These are phyloP conservation scores for Alternaria sp. DNA, from an alignment of 2,329 filamentous ascomycete species.

Conservation along the genomic window DNA sequence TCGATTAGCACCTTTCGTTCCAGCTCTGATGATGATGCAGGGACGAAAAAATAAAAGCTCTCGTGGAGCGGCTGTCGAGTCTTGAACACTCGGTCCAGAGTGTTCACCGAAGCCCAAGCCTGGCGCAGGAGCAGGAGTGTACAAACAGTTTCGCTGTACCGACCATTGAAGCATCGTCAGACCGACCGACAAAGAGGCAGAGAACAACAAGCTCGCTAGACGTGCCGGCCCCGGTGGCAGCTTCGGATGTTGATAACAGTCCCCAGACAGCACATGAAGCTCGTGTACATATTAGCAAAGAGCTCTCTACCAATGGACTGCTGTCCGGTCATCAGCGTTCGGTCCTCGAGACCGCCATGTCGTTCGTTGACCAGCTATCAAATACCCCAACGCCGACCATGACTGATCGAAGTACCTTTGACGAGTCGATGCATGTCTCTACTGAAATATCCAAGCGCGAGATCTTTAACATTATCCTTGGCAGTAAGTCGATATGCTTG, in stretches of 20 bases:
- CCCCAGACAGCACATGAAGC: constrained; percentile 32
- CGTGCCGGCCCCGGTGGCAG: constrained; percentile 7
- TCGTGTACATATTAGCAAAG: constrained; percentile 35
- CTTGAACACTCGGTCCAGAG: constrained; percentile 32
- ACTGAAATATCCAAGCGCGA: constrained; percentile 35
- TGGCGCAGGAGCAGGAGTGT: constrained; percentile 1
- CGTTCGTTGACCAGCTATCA: constrained; percentile 39
- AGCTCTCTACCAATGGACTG: constrained; percentile 34
- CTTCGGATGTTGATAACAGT: constrained; percentile 24
- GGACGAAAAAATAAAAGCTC: constrained; percentile 39
- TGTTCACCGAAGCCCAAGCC: constrained; percentile 11
- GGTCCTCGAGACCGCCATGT: constrained; percentile 39
- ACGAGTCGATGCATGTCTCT: constrained; percentile 29
- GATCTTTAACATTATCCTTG: constrained; percentile 35
- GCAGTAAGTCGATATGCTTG: constrained; percentile 20
- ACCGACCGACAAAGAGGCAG: constrained; percentile 28
- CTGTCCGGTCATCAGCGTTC: constrained; percentile 35
- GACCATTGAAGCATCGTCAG: constrained; percentile 8
- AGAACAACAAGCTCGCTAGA: constrained; percentile 24
- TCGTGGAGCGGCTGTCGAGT: constrained; percentile 35
- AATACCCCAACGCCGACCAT: constrained; percentile 27
- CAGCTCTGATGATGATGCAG: constrained; percentile 11
- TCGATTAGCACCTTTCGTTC: neutral
- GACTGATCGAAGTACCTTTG: constrained; percentile 33
- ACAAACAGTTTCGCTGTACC: neutral